These are phyloP conservation scores for Cordyceps cicadae DNA, from an alignment of 2,329 filamentous ascomycete species.

Conservation along the genomic window DNA sequence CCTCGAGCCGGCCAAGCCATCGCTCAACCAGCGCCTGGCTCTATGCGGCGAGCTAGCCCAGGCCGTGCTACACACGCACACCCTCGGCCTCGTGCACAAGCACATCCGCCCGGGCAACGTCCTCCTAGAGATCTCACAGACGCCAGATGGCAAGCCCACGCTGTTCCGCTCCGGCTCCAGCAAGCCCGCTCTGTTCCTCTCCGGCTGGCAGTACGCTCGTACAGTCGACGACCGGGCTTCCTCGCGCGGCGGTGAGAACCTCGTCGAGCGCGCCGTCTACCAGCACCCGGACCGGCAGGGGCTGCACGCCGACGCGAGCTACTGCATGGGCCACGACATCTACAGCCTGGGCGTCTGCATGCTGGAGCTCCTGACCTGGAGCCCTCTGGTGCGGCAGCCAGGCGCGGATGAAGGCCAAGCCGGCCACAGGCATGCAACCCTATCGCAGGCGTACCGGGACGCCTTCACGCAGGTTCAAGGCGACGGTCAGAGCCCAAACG, in stretches of 20 bases:
- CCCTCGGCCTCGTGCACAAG: neutral
- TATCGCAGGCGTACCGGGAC: no score
- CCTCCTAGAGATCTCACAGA: neutral
- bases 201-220: neutral
- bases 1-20: no score
- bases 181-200: neutral
- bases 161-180: neutral
- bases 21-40: no score
- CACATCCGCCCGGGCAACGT: neutral
- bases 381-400: no score
- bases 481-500: no score
- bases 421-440: no score
- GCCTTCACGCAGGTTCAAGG: no score
- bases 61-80: neutral
- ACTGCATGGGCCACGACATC: neutral
- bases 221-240: neutral
- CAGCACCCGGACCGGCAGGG: neutral
- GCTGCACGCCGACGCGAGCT: neutral
- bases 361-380: neutral
- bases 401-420: no score
- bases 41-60: neutral
- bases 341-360: slow-evolving; percentile 4
- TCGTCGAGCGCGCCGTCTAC: neutral
- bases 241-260: neutral
- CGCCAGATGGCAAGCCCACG: neutral